A percentile compares a stretch with the other conserved stretches of the same genome.
These are phyloP conservation scores for Pseudocercospora musae DNA, from an alignment of 2,329 filamentous ascomycete genomes.

Conservation along the genomic window DNA sequence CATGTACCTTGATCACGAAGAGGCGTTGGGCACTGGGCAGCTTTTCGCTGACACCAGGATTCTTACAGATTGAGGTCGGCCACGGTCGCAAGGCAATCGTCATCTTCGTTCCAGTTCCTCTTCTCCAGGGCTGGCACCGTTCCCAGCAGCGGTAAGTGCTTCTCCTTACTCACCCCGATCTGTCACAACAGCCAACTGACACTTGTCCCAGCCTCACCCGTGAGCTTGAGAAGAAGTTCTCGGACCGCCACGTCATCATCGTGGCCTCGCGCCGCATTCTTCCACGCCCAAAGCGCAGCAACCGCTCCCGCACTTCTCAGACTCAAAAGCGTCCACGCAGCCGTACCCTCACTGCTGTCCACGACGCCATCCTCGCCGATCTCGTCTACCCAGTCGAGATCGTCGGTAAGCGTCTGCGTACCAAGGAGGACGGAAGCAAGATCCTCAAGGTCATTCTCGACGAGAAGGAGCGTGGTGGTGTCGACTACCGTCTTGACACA, in stretches of 20 bases:
- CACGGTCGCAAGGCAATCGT: constrained; percentile 99
- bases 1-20: constrained; percentile 38
- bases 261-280: constrained; percentile 98
- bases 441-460: constrained; percentile 97
- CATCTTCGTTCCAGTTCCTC: constrained; percentile 99
- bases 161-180: not conserved
- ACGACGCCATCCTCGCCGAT: constrained; percentile 96
- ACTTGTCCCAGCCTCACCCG: constrained; percentile 73
- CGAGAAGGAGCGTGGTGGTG: constrained; percentile 99
- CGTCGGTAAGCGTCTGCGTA: constrained; percentile 96
- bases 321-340: constrained; percentile 98
- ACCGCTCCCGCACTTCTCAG: constrained; percentile 91
- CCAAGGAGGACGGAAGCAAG: constrained; percentile 99
- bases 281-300: constrained; percentile 96
- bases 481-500: constrained; percentile 99
- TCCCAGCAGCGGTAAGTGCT: constrained; percentile 99
- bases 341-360: constrained; percentile 95
- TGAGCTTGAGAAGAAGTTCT: constrained; percentile 99
- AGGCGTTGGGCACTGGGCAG: constrained; percentile 57
- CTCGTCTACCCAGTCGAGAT: constrained; percentile 99
- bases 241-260: constrained; percentile 98
- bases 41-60: constrained; percentile 55
- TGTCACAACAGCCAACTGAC: constrained; percentile 8
- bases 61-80: constrained; percentile 93
- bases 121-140: constrained; percentile 97